Evolutionary conservation across 179 eudicot genomes (phyloP).

Genomic region (Patellifolia procumbens): DNA sequence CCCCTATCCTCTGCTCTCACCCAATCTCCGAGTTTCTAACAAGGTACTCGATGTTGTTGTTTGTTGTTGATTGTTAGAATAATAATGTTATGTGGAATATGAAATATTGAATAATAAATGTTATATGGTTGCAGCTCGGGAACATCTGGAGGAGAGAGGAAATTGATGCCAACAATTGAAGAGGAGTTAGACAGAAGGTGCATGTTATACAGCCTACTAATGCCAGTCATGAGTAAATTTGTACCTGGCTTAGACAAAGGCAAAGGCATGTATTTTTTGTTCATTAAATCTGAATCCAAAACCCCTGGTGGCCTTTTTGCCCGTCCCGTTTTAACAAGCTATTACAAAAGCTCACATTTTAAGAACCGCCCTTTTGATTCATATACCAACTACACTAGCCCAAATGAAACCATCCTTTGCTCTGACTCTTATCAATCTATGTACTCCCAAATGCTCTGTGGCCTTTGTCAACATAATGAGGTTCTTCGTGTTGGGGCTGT

Average conservation of each 20-base stretch:
- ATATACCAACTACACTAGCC: slow-evolving; percentile 77
- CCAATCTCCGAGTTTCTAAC: slow-evolving; percentile 82
- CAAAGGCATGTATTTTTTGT: slow-evolving; percentile 76
- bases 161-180: slow-evolving; percentile 74
- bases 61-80: not conserved
- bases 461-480: slow-evolving; percentile 49
- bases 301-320: slow-evolving; percentile 78
- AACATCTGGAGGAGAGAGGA: slow-evolving; percentile 79
- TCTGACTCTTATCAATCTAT: slow-evolving; percentile 74
- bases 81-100: not conserved
- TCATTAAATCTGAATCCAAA: slow-evolving; percentile 66
- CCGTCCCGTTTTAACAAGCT: slow-evolving; percentile 72
- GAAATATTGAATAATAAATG: too few species aligned
- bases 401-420: slow-evolving; percentile 70
- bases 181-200: slow-evolving; percentile 65
- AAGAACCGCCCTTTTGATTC: slow-evolving; percentile 55
- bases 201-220: slow-evolving; percentile 58
- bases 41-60: too few species aligned
- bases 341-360: slow-evolving; percentile 65
- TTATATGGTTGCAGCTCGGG: slow-evolving; percentile 59
- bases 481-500: slow-evolving; percentile 78
- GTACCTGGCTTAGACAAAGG: slow-evolving; percentile 66
- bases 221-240: slow-evolving; percentile 78
- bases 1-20: slow-evolving; percentile 59
- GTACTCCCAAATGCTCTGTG: slow-evolving; percentile 84